Evolutionary conservation across 208 protist genomes (phyloP).

Genomic region (Crithidia acanthocephali): DNA sequence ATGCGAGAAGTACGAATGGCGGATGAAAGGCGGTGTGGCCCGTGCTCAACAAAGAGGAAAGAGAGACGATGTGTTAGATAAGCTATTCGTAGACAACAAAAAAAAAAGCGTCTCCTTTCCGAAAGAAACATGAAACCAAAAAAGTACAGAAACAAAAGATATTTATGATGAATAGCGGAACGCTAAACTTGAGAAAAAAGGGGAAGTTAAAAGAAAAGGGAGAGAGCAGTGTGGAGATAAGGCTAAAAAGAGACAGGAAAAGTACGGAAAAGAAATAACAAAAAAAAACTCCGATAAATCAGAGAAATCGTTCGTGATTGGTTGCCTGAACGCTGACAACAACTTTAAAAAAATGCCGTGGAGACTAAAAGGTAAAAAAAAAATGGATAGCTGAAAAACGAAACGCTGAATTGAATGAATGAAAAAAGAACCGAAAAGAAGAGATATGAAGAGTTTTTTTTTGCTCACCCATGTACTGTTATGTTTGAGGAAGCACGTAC

Average conservation of each 20-base stretch:
- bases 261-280: not conserved
- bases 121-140: not conserved
- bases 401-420: not conserved
- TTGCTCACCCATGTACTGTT: not conserved
- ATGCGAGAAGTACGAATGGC: not conserved
- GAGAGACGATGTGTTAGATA: not conserved
- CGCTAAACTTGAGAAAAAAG: not conserved
- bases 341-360: not conserved
- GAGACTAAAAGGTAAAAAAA: conserved; percentile 3
- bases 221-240: conserved; percentile 11
- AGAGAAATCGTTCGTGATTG: conserved; percentile 1
- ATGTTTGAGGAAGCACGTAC: conserved; percentile 1
- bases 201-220: not conserved
- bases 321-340: conserved; percentile 19
- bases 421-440: conserved; percentile 4
- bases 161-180: not conserved
- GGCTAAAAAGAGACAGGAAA: conserved; percentile 20
- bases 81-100: not conserved
- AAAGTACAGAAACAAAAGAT: not conserved
- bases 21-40: not conserved
- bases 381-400: not conserved
- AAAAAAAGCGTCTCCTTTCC: not conserved
- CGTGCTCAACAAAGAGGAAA: not conserved
- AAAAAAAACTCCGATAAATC: conserved; percentile 3
- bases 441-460: not conserved